phyloP scores from a whole-genome alignment of 805 yeast genomes.

The Yarrowia sp. region DNA sequence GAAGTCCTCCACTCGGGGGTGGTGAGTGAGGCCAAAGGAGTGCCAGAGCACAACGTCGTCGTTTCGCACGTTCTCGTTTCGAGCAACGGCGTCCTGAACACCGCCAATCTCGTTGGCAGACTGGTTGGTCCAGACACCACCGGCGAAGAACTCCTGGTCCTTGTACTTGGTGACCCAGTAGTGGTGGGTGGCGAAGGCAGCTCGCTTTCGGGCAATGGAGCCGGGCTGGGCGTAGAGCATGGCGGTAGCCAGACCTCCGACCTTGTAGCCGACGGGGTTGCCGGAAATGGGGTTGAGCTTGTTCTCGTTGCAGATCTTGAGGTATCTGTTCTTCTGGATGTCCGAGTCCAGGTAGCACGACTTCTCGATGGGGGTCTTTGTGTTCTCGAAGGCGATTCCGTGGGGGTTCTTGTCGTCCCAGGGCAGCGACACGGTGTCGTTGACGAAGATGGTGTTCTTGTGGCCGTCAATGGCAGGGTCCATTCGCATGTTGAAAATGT shows the following conservation, averaged over 20 bases:
- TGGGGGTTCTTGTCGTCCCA: slow-evolving; percentile 64
- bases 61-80: slow-evolving; percentile 71
- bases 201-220: slow-evolving; percentile 74
- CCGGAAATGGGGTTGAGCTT: slow-evolving; percentile 71
- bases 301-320: slow-evolving; percentile 78
- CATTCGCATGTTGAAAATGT: slow-evolving; percentile 76
- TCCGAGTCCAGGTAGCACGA: slow-evolving; percentile 76
- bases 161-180: slow-evolving; percentile 81
- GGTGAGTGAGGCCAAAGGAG: slow-evolving; percentile 79
- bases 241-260: slow-evolving; percentile 78
- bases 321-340: slow-evolving; percentile 75
- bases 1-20: slow-evolving; percentile 85
- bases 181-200: slow-evolving; percentile 77
- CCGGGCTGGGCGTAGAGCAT: slow-evolving; percentile 71
- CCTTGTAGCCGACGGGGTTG: slow-evolving; percentile 79
- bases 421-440: slow-evolving; percentile 70
- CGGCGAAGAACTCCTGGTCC: slow-evolving; percentile 76
- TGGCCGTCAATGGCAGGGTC: slow-evolving; percentile 86
- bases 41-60: slow-evolving; percentile 82
- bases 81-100: slow-evolving; percentile 68
- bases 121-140: slow-evolving; percentile 88
- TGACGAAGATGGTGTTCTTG: slow-evolving; percentile 72
- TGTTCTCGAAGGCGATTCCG: slow-evolving; percentile 72
- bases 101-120: slow-evolving; percentile 74
- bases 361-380: slow-evolving; percentile 69